Evolutionary conservation across 345 rosid genomes (phyloP).

Genomic region (Eucalyptus marginata): DNA sequence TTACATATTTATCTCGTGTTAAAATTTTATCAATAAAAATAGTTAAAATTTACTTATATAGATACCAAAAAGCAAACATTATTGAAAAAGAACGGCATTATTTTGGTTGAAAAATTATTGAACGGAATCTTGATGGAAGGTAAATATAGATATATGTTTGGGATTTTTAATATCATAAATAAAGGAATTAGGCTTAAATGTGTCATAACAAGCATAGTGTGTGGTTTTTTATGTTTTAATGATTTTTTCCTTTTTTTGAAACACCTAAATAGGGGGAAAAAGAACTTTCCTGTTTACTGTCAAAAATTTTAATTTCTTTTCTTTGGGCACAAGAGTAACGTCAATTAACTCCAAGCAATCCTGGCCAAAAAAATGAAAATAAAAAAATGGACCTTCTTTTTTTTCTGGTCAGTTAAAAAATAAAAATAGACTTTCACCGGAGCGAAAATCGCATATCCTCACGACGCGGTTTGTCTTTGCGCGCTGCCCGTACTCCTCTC

Average conservation of each 20-base stretch:
- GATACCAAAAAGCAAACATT: too few species aligned
- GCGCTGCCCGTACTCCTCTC: not conserved
- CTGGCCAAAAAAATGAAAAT: not conserved
- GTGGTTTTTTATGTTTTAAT: too few species aligned
- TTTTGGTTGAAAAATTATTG: not conserved
- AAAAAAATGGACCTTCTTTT: not conserved
- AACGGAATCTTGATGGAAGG: accelerated
- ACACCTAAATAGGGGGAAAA: not conserved
- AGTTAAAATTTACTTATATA: too few species aligned
- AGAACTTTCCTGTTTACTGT: not conserved
- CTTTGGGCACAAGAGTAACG: not conserved
- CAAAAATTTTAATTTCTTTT: not conserved
- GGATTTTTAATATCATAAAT: too few species aligned
- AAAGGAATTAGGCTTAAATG: not conserved
- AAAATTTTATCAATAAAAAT: too few species aligned
- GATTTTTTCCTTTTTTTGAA: not conserved
- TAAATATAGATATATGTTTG: too few species aligned
- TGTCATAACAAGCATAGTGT: accelerated
- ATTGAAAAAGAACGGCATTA: too few species aligned
- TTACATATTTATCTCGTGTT: too few species aligned
- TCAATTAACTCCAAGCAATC: not conserved
- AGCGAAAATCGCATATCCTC: not conserved
- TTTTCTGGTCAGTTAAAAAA: not conserved
- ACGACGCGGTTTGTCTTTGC: not conserved
- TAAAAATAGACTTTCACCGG: not conserved